Evolutionary conservation across 805 yeast genomes (phyloP), one percentile per base, ranked within the genome.

Genomic region (Candida bentonensis): DNA sequence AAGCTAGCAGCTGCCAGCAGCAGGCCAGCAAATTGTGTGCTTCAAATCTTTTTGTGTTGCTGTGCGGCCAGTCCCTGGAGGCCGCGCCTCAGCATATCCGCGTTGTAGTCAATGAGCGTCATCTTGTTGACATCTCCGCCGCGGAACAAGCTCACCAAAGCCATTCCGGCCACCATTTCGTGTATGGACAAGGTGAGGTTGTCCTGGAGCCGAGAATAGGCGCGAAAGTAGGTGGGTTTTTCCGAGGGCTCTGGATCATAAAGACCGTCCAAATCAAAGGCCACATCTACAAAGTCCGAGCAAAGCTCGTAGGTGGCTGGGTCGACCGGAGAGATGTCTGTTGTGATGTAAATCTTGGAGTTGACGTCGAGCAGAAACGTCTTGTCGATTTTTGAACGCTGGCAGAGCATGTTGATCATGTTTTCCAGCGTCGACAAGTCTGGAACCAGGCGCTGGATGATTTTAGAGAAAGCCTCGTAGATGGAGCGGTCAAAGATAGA

Each of bases 401-500:
- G 87, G 51, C 89, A 88, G 48, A 92, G 66, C 51, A 85, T 76
- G 60, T 92, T 96, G 53, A 92, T 70, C 72, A 92, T 68, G 58
- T 84, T 86, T 52, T 92, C 97, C 50, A 92, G 66, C 25, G 81
- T 77, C 2, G 96, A 94, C 42, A 88, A 68, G 56, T 92, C 96
- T 15, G 87, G 83, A 25, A 92, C 82, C 48, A 89, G 69, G 53
- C 88, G 87, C 56, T 92, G 97, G 3, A 89, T 87, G 43, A 92
- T 87, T 54, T 95, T 72, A 15, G 95, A 82, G 54, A 92, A 85
- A 1, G 96, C 96, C 61, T 89, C 98, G 59, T 88, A 87, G 40
- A 92, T 86, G 17, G 95, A 83, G 61, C 88, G 96, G 61, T 92
- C 97, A 61, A 88, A 89, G 39, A 92, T 89, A 1, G 95, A 82